Conservation (phyloP, 1,139 yeast species). For the Lodderomyces beijingensis region DNA sequence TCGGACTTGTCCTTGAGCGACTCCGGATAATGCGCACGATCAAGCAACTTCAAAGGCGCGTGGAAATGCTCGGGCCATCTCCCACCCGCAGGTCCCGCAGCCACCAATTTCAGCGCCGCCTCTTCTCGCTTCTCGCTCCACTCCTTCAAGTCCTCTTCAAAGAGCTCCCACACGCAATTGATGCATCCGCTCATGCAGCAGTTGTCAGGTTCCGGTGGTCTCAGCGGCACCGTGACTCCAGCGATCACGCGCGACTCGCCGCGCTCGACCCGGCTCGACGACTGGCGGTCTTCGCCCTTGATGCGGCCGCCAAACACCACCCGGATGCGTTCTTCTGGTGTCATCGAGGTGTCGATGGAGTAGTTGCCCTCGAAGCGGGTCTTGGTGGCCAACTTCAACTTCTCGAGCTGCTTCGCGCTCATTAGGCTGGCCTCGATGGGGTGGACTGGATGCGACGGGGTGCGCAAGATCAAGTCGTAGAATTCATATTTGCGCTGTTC, state of each 20-base stretch:
- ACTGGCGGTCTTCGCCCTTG: constrained; percentile 48
- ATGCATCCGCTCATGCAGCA: constrained; percentile 98
- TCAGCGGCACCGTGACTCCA: constrained; percentile 73
- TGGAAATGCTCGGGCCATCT: constrained; percentile 81
- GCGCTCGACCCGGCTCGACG: constrained; percentile 46
- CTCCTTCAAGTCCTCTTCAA: constrained; percentile 78
- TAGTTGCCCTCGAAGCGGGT: constrained; percentile 47
- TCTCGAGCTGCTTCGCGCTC: constrained; percentile 17
- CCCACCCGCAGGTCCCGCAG: constrained; percentile 32
- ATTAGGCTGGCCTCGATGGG: constrained; percentile 30
- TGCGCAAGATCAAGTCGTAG: constrained; percentile 35
- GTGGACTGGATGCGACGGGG: constrained; percentile 31
- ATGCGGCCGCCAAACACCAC: constrained; percentile 57
- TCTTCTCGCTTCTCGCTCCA: constrained; percentile 61
- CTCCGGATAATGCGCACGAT: constrained; percentile 31
- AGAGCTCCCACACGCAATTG: constrained; percentile 95
- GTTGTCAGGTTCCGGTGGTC: constrained; percentile 87
- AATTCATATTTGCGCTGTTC: constrained; percentile 21
- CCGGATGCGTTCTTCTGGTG: constrained; percentile 47
- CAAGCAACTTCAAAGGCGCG: constrained; percentile 50
- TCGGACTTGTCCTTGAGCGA: constrained; percentile 25
- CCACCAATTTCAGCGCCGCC: constrained; percentile 59
- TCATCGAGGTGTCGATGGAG: constrained; percentile 23
- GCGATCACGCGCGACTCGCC: constrained; percentile 49
- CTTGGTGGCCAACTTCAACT: constrained; percentile 19